A percentile compares a stretch with the other conserved stretches of the same genome.
Evolutionary conservation across 2,329 filamentous ascomycete genomes (phyloP).

Genomic region (Verticillium longisporum): DNA sequence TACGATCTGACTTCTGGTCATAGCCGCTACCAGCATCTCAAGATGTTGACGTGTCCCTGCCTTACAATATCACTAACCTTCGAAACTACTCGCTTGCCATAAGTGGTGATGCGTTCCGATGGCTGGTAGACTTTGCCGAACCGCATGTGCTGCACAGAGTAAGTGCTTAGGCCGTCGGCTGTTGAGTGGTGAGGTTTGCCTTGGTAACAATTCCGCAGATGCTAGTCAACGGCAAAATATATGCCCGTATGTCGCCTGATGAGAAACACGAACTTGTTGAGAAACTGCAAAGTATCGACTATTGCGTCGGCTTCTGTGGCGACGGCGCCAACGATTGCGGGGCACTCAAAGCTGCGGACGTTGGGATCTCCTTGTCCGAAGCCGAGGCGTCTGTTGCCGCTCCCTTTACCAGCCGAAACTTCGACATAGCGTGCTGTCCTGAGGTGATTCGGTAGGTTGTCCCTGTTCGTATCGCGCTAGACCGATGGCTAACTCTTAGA

Average conservation of each 20-base stretch:
- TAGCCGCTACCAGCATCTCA: conserved; percentile 65
- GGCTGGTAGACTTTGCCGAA: conserved; percentile 87
- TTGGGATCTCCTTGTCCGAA: conserved; percentile 94
- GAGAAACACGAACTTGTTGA: conserved; percentile 98
- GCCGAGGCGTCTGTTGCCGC: conserved; percentile 98
- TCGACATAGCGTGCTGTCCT: conserved; percentile 93
- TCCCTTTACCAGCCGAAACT: conserved; percentile 89
- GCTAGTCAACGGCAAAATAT: conserved; percentile 87
- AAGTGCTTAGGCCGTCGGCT: conserved; percentile 16
- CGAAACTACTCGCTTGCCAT: conserved; percentile 85
- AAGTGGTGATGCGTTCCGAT: conserved; percentile 90
- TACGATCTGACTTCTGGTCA: background rate
- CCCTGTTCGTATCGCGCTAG: background rate
- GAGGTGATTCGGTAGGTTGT: conserved; percentile 68
- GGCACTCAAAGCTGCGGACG: conserved; percentile 92
- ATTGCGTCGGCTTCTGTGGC: conserved; percentile 92
- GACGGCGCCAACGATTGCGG: conserved; percentile 98
- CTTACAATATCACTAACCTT: conserved; percentile 75
- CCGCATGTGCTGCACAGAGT: conserved; percentile 69
- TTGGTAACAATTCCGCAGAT: conserved; percentile 45
- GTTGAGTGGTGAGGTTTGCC: background rate
- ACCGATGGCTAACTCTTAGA: conserved; percentile 6
- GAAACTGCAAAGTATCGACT: conserved; percentile 93
- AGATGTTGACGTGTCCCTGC: conserved; percentile 73
- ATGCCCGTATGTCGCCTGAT: conserved; percentile 96